These are phyloP conservation scores for Mycosarcoma maydis DNA, from an alignment of 1,284 basidiomycete species.

Conservation along the genomic window DNA sequence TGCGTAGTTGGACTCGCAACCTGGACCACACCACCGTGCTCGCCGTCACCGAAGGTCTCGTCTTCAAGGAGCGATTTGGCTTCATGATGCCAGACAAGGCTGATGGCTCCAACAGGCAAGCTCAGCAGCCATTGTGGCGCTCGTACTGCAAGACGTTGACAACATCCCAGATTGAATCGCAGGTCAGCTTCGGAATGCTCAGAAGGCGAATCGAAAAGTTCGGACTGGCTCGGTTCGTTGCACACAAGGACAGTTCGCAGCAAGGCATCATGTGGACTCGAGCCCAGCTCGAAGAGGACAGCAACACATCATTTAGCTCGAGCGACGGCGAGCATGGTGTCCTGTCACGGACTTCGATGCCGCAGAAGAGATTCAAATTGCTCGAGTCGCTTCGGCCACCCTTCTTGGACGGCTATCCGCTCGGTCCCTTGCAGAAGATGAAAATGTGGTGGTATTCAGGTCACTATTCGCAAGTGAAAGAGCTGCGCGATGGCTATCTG, in stretches of 20 bases:
- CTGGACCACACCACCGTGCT: conserved; percentile 64
- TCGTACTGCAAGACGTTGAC: conserved; percentile 49
- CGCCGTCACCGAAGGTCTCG: conserved; percentile 61
- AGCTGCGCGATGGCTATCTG: conserved; percentile 41
- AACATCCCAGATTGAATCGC: conserved; percentile 57
- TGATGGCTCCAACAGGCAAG: neutral
- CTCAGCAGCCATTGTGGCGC: conserved; percentile 13
- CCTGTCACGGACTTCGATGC: conserved; percentile 30
- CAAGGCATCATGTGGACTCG: conserved; percentile 57
- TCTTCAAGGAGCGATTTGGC: conserved; percentile 51
- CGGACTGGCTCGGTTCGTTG: conserved; percentile 62
- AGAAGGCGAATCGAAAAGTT: conserved; percentile 64
- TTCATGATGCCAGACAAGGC: conserved; percentile 21
- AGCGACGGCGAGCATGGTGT: conserved; percentile 12
- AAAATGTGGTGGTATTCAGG: conserved; percentile 54
- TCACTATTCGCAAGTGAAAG: conserved; percentile 46
- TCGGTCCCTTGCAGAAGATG: conserved; percentile 55
- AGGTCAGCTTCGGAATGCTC: conserved; percentile 55
- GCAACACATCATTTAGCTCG: neutral
- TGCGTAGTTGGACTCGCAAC: conserved; percentile 65
- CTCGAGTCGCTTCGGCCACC: conserved; percentile 62
- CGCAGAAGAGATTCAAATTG: conserved; percentile 46
- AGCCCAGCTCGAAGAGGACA: conserved; percentile 11
- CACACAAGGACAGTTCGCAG: conserved; percentile 62
- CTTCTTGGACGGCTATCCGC: conserved; percentile 63